These are phyloP conservation scores for Tuber brumale DNA, from an alignment of 495 filamentous ascomycete genomes.

Conservation along the genomic window DNA sequence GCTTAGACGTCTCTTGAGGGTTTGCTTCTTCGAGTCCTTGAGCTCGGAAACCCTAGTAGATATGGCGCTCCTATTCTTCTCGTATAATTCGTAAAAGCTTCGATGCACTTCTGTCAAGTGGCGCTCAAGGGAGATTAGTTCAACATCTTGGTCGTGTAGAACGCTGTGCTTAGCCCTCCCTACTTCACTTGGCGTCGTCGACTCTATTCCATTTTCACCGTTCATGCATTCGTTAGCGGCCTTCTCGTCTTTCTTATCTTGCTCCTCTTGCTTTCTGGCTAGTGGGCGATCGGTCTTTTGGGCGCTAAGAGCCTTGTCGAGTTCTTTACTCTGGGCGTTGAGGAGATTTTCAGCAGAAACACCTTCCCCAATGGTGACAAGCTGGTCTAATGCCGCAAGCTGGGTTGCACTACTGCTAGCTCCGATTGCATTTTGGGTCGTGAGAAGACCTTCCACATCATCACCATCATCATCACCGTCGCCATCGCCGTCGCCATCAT, in stretches of 20 bases:
- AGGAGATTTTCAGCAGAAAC: conserved; percentile 61
- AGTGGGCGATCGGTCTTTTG: conserved; percentile 84
- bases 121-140: conserved; percentile 65
- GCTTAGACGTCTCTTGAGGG: conserved; percentile 16
- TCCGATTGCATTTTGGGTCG: conserved; percentile 26
- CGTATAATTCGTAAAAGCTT: conserved; percentile 77
- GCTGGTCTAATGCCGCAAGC: conserved; percentile 61
- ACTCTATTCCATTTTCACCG: conserved; percentile 46
- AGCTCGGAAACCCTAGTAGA: conserved; percentile 22
- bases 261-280: conserved; percentile 75
- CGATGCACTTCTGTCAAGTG: conserved; percentile 69
- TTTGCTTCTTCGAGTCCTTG: conserved; percentile 46
- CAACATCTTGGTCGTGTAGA: conserved; percentile 62
- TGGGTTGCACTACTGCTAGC: conserved; percentile 28
- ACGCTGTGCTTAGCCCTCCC: conserved; percentile 44
- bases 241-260: conserved; percentile 74
- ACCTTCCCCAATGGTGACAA: conserved; percentile 68
- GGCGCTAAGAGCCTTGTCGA: conserved; percentile 75
- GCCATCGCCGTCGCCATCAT: conserved; percentile 39
- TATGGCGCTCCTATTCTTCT: conserved; percentile 42
- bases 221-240: conserved; percentile 49
- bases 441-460: conserved; percentile 37
- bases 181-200: conserved; percentile 42
- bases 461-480: conserved; percentile 21
- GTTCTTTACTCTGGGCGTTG: conserved; percentile 68